phyloP scores from a whole-genome alignment of 106 monocot genomes.

The Apostasia shenzhenica region DNA sequence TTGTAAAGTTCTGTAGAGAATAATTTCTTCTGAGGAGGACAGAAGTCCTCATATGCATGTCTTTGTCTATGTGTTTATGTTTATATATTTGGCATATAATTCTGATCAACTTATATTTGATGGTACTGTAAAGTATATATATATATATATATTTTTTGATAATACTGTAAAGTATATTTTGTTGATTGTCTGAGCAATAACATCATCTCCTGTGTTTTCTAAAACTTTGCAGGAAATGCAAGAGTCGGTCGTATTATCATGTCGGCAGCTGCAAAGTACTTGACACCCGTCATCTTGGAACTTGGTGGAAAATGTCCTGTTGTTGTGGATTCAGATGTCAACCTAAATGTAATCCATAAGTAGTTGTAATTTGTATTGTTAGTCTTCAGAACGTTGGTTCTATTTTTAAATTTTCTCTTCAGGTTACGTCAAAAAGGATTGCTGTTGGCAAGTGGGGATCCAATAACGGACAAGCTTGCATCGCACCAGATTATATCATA shows the following conservation, averaged over 20 bases:
- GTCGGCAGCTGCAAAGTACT: constrained; percentile 67
- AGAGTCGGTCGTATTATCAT: constrained; percentile 54
- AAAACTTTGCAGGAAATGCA: constrained; percentile 29
- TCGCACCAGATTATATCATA: constrained; percentile 68
- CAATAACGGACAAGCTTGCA: constrained; percentile 67
- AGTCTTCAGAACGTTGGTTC: not conserved
- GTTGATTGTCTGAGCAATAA: too few relatives aligned
- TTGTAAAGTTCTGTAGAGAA: too few relatives aligned
- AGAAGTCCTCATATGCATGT: too few relatives aligned
- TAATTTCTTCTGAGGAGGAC: too few relatives aligned
- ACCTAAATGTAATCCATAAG: constrained; percentile 24
- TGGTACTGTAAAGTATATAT: too few relatives aligned
- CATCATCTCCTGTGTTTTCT: too few relatives aligned
- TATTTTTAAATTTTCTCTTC: constrained; percentile 5
- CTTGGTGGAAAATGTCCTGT: constrained; percentile 80
- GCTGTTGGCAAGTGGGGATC: constrained; percentile 72
- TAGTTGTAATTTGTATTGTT: not conserved
- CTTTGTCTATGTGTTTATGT: too few relatives aligned
- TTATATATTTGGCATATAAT: too few relatives aligned
- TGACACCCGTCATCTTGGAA: constrained; percentile 66
- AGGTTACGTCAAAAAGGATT: constrained; percentile 59
- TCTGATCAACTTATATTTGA: too few relatives aligned
- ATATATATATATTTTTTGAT: too few relatives aligned
- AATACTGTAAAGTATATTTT: too few relatives aligned
- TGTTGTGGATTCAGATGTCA: constrained; percentile 48